Percentiles rank a stretch among this genome's conserved stretches.
These are phyloP conservation scores for Exsudoporus frostii DNA, from an alignment of 768 basidiomycete genomes.

Conservation along the genomic window DNA sequence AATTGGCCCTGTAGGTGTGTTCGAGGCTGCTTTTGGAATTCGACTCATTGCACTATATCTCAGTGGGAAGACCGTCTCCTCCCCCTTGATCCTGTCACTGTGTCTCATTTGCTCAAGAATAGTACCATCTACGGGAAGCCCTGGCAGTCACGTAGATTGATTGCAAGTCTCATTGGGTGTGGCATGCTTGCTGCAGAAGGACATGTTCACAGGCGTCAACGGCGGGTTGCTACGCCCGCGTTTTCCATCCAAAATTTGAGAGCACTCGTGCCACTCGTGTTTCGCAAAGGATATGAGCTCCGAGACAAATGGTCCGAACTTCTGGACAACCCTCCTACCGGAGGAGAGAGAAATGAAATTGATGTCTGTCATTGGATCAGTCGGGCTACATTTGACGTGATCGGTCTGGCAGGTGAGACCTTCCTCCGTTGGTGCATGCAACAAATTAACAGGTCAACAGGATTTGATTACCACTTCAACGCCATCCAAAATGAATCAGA, in stretches of 20 bases:
- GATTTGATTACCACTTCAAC: slow-evolving; percentile 85
- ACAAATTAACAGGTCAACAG: slow-evolving; percentile 35
- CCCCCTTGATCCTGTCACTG: slow-evolving; percentile 74
- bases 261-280: slow-evolving; percentile 67
- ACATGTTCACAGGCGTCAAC: slow-evolving; percentile 72
- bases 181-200: slow-evolving; percentile 84
- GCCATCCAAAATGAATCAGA: slow-evolving; percentile 78
- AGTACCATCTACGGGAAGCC: slow-evolving; percentile 79
- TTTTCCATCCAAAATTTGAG: slow-evolving; percentile 79
- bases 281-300: slow-evolving; percentile 62
- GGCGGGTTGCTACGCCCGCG: slow-evolving; percentile 71
- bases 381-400: slow-evolving; percentile 85
- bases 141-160: slow-evolving; percentile 69
- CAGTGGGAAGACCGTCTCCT: slow-evolving; percentile 80
- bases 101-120: slow-evolving; percentile 73
- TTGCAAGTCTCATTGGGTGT: slow-evolving; percentile 75
- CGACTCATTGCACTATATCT: slow-evolving; percentile 6
- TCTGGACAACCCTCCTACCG: slow-evolving; percentile 27
- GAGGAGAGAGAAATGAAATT: slow-evolving; percentile 36
- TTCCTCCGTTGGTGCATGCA: not conserved
- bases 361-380: slow-evolving; percentile 83
- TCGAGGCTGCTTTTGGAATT: not conserved
- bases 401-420: slow-evolving; percentile 77
- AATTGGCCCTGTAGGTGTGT: slow-evolving; percentile 57
- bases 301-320: slow-evolving; percentile 58